phyloP scores from a whole-genome alignment of 495 filamentous ascomycete genomes.

The Penicillium crystallinum region DNA sequence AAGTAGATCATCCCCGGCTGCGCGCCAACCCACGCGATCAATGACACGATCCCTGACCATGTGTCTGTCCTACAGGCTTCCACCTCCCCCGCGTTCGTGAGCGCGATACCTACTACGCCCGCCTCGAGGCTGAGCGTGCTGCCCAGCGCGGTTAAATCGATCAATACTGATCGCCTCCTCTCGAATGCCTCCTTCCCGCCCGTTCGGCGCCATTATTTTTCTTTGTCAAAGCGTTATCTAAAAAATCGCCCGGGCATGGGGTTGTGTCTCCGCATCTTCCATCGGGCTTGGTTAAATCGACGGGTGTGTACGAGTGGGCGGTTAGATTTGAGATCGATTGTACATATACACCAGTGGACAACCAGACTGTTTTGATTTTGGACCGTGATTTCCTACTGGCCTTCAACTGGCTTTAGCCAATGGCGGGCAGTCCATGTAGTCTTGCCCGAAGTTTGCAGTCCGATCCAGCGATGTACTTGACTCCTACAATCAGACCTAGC shows the following conservation, averaged over 20 bases:
- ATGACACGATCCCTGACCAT: not conserved
- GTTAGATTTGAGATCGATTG: conserved; percentile 19
- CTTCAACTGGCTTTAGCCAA: not conserved
- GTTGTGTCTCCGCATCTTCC: not conserved
- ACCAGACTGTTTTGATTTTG: conserved; percentile 13
- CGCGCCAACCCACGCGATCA: not conserved
- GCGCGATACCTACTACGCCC: conserved; percentile 72
- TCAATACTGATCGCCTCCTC: conserved; percentile 10
- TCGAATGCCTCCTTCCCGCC: conserved; percentile 14
- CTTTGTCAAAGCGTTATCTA: conserved; percentile 13
- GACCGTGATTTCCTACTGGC: not conserved
- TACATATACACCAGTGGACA: conserved; percentile 27
- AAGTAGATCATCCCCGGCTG: conserved; percentile 36
- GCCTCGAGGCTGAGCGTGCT: conserved; percentile 66
- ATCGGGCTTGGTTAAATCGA: conserved; percentile 11
- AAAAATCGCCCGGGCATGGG: conserved; percentile 5
- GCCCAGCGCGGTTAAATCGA: conserved; percentile 31
- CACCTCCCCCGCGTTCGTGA: conserved; percentile 71
- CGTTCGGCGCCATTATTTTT: conserved; percentile 18
- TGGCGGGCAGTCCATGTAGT: not conserved
- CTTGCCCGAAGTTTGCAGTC: not conserved
- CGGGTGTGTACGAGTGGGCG: conserved; percentile 15
- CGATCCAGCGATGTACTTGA: not conserved
- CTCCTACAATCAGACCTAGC: not conserved
- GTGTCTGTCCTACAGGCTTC: conserved; percentile 48